Base-by-base conservation (phyloP, 1,139 yeast species). In the Taphrina betulina region DNA sequence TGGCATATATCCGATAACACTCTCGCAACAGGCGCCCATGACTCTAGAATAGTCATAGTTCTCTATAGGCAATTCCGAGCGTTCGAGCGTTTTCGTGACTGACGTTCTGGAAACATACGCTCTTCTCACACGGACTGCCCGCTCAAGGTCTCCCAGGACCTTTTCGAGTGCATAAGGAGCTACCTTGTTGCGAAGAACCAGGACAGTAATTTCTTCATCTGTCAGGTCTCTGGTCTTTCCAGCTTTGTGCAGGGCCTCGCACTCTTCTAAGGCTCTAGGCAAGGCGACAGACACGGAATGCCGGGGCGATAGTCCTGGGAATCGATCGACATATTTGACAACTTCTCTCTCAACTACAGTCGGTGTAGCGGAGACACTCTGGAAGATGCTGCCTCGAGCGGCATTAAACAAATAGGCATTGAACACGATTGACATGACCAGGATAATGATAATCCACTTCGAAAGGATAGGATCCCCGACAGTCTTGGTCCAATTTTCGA, bases 21-120 rank as follows among this genome's bases (percentile, higher is more conserved):
- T 92, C 71, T 92, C 99, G 75, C 99, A 92, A 74, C 99, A 92
- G 8, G 98, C 97, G 62, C 98, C 98, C 68, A 90, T 82, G 10
- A 94, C 98, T 65, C 97, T 82, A 67, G 90, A 95, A 68, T 89
- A 94, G 69, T 94, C 96, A 69, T 92, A 92, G 67, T 81, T 75
- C 61, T 77, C 74, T 70, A 81, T 88, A 17, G 99, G 99, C 63
- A 92, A 76, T 63, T 80, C 79, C 38, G 79, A 75, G 3, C 83
- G 71, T 63, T 83, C 85, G 61, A 92, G 77, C 19, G 85, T 83
- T 58, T 95, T 90, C 20, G 95, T 90, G 62, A 81, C 78, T 8
- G 96, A 89, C 57, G 87, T 72, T 57, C 81, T 78, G 17, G 97
- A 88, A 64, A 92, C 85, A 31, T 95, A 92, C 58, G 82, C 83